Conservation (phyloP, 2,329 filamentous ascomycete genomes). For the Cephalotrichum gorgonifer region DNA sequence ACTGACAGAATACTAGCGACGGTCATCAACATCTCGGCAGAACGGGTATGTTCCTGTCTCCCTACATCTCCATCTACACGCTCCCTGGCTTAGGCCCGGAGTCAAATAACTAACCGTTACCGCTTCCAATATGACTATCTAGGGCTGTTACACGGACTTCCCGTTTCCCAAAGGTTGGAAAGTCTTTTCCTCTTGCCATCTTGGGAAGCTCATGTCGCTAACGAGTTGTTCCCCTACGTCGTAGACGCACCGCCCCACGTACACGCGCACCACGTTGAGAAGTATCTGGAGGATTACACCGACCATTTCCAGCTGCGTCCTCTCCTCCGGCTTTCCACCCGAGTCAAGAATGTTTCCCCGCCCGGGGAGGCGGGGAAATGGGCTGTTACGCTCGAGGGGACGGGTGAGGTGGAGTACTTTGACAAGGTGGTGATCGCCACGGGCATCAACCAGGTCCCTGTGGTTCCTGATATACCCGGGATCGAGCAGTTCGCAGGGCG, state of each 20-base stretch:
- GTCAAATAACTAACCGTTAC: not conserved
- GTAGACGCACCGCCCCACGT: constrained; percentile 14
- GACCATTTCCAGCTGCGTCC: constrained; percentile 18
- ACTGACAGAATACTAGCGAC: constrained; percentile 11
- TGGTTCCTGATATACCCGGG: constrained; percentile 23
- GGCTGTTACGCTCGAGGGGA: constrained; percentile 15
- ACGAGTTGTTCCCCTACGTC: not conserved
- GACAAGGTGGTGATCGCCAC: constrained; percentile 26
- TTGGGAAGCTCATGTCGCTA: not conserved
- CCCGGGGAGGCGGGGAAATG: constrained; percentile 13
- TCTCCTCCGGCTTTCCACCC: constrained; percentile 15
- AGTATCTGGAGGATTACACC: constrained; percentile 21
- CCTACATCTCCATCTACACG: not conserved
- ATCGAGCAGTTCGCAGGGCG: constrained; percentile 24
- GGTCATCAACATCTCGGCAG: constrained; percentile 20
- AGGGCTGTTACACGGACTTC: constrained; percentile 25
- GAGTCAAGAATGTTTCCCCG: constrained; percentile 10
- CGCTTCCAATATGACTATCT: not conserved
- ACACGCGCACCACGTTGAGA: constrained; percentile 14
- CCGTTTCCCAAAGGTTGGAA: constrained; percentile 16
- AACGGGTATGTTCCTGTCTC: constrained; percentile 13
- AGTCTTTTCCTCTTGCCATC: not conserved
- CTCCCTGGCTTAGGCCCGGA: not conserved
- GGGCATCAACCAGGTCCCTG: constrained; percentile 22
- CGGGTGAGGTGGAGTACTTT: constrained; percentile 11